Evolutionary conservation across 306 rosid genomes (phyloP), one percentile per base, ranked within the genome.

Genomic region (Quercus mongolica): DNA sequence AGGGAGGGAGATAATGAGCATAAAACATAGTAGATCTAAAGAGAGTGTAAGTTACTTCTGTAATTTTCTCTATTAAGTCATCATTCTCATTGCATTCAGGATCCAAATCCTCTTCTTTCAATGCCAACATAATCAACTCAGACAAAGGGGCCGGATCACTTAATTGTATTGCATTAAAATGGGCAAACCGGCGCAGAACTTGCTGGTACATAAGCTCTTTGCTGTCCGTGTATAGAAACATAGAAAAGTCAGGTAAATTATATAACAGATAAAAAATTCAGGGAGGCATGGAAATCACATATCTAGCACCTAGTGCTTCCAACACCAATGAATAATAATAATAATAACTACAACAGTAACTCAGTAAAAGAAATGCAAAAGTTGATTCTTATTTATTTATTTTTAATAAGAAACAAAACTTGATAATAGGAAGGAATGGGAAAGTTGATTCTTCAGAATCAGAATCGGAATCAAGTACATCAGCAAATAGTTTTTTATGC

Each of bases 201-300:
- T 95, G 99, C 86, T 94, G 97, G 77, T 94, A 94, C 94, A 94
- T 94, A 73, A 94, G 97, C 86, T 94, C 99, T 87, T 94, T 87
- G 88, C 97, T 94, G 92, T 77, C 91, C 74, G 72, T 69, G 65
- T 56, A 85, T 64, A 56, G 74, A 56, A 41, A 49, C 75, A 49
- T 17, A 74, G 69, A 79, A 58, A 64, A 79, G 56, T 63, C 79
- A 74, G 68, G 78, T 13, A 61, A 30, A 20, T 38, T 9, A 52
- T 17, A 65, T 33, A 51, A 52, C 15, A 20, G 0, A 69, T 76
- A 49, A 67, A 9, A 20, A 67, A 35, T 33, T 56, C n/a, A 72
- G 25, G 54, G 35, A 56, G 61, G 55, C 31, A 51, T 64, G 30
- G 38, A 49, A 77, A 73, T 56, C 52, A 78, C 23, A 71, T 67